Base-by-base conservation (phyloP, 164 flowering plant genomes). In the Buxus sempervirens region DNA sequence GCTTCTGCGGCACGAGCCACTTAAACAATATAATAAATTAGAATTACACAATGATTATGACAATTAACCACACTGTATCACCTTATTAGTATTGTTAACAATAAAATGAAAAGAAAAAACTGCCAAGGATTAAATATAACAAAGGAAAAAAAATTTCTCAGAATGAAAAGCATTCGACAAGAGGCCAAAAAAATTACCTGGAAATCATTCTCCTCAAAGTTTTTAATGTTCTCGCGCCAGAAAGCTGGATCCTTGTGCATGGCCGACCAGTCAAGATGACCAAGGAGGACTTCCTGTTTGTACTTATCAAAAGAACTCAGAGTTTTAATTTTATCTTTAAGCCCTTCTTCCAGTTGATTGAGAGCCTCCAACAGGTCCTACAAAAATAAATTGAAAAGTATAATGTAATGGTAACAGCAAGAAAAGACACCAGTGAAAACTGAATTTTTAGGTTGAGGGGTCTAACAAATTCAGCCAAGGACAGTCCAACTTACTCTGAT, bases 261-360 rank as follows among this genome's bases (percentile, higher is more conserved):
- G 6, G 97, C 96, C 26, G 98, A 82, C 99, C 99, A 96, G 72
- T 96, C 97, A 38, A 93, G 93, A 79, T 88, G 99, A 26, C 97
- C 99, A 23, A 90, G 89, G 64, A 89, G 95, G 58, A 96, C 92
- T 79, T 93, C 98, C 77, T 96, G 99, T 81, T 93, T 90, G 79
- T 96, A 96, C 80, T 90, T 88, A 23, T 96, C 98, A 75, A 87
- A 96, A 32, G 97, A 90, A 71, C 99, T 96, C 77, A 93, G 51
- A 70, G 81, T 80, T 83, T 88, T 90, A 51, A 90, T 85, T 73
- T 85, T 93, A 51, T 81, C 93, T 75, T 81, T 90, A 72, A 96
- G 77, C 20, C 95, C 96, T 65, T 84, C 92, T 67, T 96, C 99
- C 71, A 96, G 81, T 65, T 96, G 93, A 76, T 86, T 86, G 73